Evolutionary conservation across 2,329 filamentous ascomycete species (phyloP), one percentile per base, ranked within the genome.

Genomic region (Bipolaris zeicola): DNA sequence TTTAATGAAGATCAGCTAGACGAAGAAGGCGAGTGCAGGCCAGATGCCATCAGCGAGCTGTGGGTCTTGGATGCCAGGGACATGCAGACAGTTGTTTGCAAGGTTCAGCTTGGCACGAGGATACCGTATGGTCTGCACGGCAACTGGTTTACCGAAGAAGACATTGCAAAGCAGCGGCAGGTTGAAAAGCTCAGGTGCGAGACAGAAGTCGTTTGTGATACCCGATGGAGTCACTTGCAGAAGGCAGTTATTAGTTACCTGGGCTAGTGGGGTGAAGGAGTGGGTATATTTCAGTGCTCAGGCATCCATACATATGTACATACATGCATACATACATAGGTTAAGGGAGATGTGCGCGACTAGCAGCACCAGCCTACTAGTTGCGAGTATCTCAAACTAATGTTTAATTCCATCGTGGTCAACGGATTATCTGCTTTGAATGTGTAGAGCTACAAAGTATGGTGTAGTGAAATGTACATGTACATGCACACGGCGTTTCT

Each of bases 1-100:
- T 91, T 91, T 59, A 86, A 91, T 60, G 88, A 90, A 64, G 78
- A 80, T 1, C 87, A 90, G 67, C 76, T 90, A 0, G 79, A 86
- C n/a, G 67, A 73, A 1, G 53, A 74, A 0, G 84, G 82, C 0
- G 74, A 81, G 37, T 84, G 82, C 50, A 64, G 55, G n/a, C 54
- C 61, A 7, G 55, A 64, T 0, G 71, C 77, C 0, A 71, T 73
- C 1, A 87, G 84, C 31, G 87, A 91, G 70, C 76, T 91, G 0
- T 91, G 88, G 88, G 78, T 90, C 13, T 80, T 91, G 28, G 82
- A 90, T 65, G 88, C 87, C 0, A 81, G 70, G 57, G 78, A 79
- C 2, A 90, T 91, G 87, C 78, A 69, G 22, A 79, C 85, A 3
- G 77, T 90, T 0, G 79, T 89, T 3, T 85, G 82, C 5, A 81